Evolutionary conservation across 2,329 filamentous ascomycete species (phyloP).

Genomic region (Emmonsiellopsis sp.): DNA sequence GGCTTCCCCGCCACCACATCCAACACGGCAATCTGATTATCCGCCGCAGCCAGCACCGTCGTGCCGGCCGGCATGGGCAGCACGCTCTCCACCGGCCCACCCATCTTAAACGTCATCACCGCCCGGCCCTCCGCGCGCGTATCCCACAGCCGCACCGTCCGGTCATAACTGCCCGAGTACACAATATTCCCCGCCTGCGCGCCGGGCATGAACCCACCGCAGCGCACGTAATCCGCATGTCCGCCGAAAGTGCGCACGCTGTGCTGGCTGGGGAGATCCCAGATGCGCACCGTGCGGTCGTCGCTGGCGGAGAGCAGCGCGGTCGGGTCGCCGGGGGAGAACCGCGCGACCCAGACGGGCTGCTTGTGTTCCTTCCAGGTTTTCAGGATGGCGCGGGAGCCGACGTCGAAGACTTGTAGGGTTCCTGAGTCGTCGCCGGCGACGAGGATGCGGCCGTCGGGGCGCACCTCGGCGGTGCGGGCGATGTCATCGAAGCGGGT

Average conservation of each 20-base stretch:
- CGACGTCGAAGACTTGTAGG: constrained; percentile 91
- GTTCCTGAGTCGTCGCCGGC: constrained; percentile 86
- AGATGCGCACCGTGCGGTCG: constrained; percentile 83
- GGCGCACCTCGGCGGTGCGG: constrained; percentile 76
- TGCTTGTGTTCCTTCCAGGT: constrained; percentile 94
- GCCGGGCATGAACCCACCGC: constrained; percentile 73
- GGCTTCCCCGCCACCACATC: constrained; percentile 88
- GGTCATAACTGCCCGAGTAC: constrained; percentile 87
- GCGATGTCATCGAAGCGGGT: constrained; percentile 88
- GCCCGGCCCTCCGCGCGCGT: constrained; percentile 58
- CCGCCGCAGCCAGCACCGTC: constrained; percentile 73
- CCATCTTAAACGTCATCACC: constrained; percentile 91
- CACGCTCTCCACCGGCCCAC: constrained; percentile 80
- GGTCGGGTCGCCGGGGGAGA: constrained; percentile 82
- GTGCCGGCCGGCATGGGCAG: constrained; percentile 79
- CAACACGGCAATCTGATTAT: constrained; percentile 79
- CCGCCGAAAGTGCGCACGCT: constrained; percentile 72
- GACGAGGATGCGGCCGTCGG: constrained; percentile 79
- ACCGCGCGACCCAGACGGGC: constrained; percentile 84
- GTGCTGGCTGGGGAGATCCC: constrained; percentile 78
- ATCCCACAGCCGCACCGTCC: constrained; percentile 90
- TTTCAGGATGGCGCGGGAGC: constrained; percentile 81
- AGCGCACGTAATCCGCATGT: constrained; percentile 86
- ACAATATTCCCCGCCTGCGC: constrained; percentile 57
- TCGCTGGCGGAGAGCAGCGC: constrained; percentile 82